Percentiles rank a stretch among this genome's conserved stretches.
Evolutionary conservation across 768 basidiomycete genomes (phyloP).

Genomic region (Suillus ampliporus): DNA sequence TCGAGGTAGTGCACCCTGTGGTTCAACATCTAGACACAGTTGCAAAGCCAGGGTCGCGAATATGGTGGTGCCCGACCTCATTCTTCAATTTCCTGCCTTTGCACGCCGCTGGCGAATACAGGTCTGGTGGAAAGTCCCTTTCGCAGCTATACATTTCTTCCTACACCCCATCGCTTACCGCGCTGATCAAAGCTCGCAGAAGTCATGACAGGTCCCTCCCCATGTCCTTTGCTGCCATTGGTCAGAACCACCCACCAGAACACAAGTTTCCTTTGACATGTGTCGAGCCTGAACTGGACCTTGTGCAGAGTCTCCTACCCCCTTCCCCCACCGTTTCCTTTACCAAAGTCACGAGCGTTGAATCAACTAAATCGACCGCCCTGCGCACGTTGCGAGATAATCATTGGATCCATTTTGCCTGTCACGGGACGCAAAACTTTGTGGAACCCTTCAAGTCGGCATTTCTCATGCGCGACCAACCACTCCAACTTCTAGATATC

Average conservation of each 20-base stretch:
- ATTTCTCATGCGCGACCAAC: neutral
- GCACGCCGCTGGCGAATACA: constrained; percentile 14
- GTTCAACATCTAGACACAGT: neutral
- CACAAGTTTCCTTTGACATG: too few species aligned
- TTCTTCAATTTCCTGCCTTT: constrained; percentile 14
- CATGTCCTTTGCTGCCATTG: constrained; percentile 11
- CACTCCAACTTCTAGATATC: constrained; percentile 9
- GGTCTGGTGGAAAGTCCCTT: neutral
- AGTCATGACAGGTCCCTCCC: neutral
- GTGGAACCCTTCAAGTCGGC: constrained; percentile 19
- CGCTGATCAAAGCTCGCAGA: constrained; percentile 17
- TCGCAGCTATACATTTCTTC: constrained; percentile 14
- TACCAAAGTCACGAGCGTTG: neutral
- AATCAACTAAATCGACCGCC: neutral
- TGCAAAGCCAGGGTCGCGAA: too few species aligned
- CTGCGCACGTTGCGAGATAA: constrained; percentile 3
- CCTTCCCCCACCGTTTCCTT: neutral
- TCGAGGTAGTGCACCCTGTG: neutral
- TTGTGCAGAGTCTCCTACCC: neutral
- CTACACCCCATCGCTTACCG: constrained; percentile 14
- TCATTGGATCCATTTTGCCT: constrained; percentile 26
- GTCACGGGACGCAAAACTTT: constrained; percentile 19
- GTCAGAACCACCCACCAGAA: constrained; percentile 2
- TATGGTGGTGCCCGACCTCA: constrained; percentile 15
- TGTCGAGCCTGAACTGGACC: neutral